phyloP scores from a whole-genome alignment of 306 rosid species.

The Echinosophora koreensis region DNA sequence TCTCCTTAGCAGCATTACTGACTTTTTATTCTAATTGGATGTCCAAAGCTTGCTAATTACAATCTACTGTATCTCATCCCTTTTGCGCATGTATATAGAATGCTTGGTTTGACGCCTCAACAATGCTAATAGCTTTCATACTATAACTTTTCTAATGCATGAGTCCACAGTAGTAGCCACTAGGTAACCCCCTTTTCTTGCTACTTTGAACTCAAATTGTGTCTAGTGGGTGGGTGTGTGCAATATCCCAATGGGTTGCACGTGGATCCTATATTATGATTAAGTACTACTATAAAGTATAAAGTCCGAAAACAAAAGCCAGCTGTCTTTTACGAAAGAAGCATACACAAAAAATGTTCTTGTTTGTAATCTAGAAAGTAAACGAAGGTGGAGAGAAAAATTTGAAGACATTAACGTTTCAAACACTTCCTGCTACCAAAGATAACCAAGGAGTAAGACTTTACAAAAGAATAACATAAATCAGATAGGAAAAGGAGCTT shows the following conservation, averaged over 20 bases:
- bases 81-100: conserved; percentile 21
- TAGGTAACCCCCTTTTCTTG: conserved; percentile 32
- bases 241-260: conserved; percentile 56
- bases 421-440: conserved; percentile 41
- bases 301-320: conserved; percentile 51
- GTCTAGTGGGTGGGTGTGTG: conserved; percentile 51
- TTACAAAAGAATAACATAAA: conserved; percentile 7
- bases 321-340: conserved; percentile 61
- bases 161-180: conserved; percentile 44
- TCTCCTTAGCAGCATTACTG: background rate
- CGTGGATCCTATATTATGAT: conserved; percentile 59
- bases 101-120: conserved; percentile 41
- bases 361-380: conserved; percentile 53
- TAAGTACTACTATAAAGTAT: conserved; percentile 29
- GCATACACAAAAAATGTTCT: conserved; percentile 42
- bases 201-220: conserved; percentile 50
- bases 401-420: conserved; percentile 42
- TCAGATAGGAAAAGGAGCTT: conserved; percentile 53
- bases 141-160: conserved; percentile 41
- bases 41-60: background rate
- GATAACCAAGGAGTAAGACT: conserved; percentile 51
- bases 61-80: background rate
- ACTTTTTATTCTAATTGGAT: background rate
- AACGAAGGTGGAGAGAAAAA: conserved; percentile 42
- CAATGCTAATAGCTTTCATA: conserved; percentile 30